These are phyloP conservation scores for Ascodesmis nigricans DNA, from an alignment of 495 filamentous ascomycete species.

Conservation along the genomic window DNA sequence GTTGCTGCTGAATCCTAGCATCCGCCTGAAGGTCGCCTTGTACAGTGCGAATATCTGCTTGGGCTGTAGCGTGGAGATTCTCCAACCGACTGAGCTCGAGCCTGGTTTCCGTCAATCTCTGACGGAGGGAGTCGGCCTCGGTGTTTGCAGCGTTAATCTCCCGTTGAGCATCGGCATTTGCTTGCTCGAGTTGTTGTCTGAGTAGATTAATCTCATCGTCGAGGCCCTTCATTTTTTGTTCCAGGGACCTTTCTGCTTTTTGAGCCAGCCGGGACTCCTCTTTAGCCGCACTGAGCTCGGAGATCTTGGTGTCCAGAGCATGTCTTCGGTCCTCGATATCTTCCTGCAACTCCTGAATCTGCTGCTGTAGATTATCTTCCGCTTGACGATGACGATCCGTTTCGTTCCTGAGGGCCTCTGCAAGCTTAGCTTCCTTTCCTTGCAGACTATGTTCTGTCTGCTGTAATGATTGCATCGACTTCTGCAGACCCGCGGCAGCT, in stretches of 20 bases:
- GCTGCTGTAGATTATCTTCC: conserved; percentile 32
- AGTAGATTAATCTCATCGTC: conserved; percentile 65
- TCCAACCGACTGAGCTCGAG: conserved; percentile 27
- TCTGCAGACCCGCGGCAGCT: conserved; percentile 44
- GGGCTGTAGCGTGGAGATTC: conserved; percentile 27
- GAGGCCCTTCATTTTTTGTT: conserved; percentile 47
- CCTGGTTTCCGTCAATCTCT: conserved; percentile 28
- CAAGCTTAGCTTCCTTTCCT: conserved; percentile 30
- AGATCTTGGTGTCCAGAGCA: conserved; percentile 31
- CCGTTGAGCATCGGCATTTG: conserved; percentile 39
- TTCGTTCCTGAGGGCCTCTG: conserved; percentile 36
- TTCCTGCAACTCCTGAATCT: conserved; percentile 35
- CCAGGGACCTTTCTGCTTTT: conserved; percentile 38
- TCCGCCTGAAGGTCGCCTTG: conserved; percentile 30
- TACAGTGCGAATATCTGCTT: conserved; percentile 33
- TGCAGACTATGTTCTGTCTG: conserved; percentile 33
- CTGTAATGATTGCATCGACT: conserved; percentile 50
- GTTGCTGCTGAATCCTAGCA: conserved; percentile 21
- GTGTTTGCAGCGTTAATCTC: conserved; percentile 29
- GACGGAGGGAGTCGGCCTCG: conserved; percentile 30
- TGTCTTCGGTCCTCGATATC: conserved; percentile 34
- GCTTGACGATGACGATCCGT: conserved; percentile 34
- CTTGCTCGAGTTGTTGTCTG: conserved; percentile 52
- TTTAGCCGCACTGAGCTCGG: conserved; percentile 36
- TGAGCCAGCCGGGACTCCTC: conserved; percentile 48